phyloP scores from a whole-genome alignment of 805 yeast genomes.

The Yarrowia yakushimensis region DNA sequence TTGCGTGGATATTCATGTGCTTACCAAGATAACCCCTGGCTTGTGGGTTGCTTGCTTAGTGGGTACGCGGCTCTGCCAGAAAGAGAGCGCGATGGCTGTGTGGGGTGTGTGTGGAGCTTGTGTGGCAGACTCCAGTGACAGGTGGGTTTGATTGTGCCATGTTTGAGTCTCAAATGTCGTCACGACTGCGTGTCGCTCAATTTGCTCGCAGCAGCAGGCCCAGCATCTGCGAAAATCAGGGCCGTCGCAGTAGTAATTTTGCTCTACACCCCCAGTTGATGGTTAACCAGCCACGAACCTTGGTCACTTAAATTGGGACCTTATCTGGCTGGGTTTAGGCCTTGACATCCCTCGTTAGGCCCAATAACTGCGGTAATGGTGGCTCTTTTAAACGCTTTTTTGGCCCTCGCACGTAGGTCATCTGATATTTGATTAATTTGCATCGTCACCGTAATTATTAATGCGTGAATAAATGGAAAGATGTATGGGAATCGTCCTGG shows the following conservation, averaged over 20 bases:
- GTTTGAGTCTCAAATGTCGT: background rate
- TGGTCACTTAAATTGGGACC: background rate
- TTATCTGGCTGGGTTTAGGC: background rate
- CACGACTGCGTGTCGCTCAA: too few relatives aligned
- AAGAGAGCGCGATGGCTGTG: background rate
- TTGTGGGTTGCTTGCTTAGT: background rate
- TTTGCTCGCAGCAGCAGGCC: background rate
- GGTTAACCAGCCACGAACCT: slow-evolving; percentile 19
- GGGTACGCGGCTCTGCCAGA: background rate
- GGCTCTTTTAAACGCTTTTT: background rate
- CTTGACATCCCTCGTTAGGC: background rate
- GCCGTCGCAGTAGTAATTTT: background rate
- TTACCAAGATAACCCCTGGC: background rate
- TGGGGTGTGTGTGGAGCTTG: background rate
- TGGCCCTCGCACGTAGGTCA: background rate
- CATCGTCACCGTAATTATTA: background rate
- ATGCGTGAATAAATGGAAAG: background rate
- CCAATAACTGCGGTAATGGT: background rate
- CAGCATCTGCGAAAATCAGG: background rate
- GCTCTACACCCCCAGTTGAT: background rate
- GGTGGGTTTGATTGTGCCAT: background rate
- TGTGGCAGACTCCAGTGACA: background rate
- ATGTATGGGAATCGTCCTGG: background rate
- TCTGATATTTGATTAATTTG: background rate
- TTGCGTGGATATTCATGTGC: background rate